Percentiles rank a stretch among this genome's conserved stretches.
Evolutionary conservation across 192 early-diverging fungal species (phyloP).

Genomic region (Coemansia reversa): DNA sequence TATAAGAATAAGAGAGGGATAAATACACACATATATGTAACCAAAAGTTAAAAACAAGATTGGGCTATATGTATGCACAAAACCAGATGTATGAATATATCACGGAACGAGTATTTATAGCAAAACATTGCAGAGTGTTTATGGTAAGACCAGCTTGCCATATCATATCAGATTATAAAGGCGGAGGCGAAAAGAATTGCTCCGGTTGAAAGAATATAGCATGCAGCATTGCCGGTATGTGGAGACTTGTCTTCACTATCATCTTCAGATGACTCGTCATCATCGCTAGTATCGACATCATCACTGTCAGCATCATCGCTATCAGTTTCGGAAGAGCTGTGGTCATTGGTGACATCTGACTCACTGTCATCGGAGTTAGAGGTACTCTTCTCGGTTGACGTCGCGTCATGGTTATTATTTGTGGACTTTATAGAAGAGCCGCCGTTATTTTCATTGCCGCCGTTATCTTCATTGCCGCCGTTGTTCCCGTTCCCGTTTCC

Average conservation of each 20-base stretch:
- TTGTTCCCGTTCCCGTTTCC: background rate
- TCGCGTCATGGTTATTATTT: background rate
- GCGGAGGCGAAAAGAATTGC: slow-evolving; percentile 27
- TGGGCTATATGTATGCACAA: background rate
- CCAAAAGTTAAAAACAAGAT: background rate
- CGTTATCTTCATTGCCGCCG: background rate
- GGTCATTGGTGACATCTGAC: background rate
- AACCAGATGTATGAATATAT: background rate
- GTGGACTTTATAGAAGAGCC: background rate
- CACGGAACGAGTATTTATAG: slow-evolving; percentile 1
- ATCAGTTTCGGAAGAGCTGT: slow-evolving; percentile 1
- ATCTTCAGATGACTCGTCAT: slow-evolving; percentile 13
- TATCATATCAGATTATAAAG: slow-evolving; percentile 9
- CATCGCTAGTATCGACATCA: slow-evolving; percentile 3
- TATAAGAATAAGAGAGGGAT: background rate
- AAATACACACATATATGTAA: background rate
- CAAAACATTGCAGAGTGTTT: background rate
- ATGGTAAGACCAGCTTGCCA: slow-evolving; percentile 4
- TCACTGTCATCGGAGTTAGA: background rate
- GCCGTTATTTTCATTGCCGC: background rate
- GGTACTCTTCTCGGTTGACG: background rate
- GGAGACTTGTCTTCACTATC: slow-evolving; percentile 10
- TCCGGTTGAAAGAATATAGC: slow-evolving; percentile 30
- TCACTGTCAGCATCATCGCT: background rate
- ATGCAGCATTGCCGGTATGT: slow-evolving; percentile 16